Evolutionary conservation across 805 yeast species (phyloP).

Genomic region (Candida oleophila): DNA sequence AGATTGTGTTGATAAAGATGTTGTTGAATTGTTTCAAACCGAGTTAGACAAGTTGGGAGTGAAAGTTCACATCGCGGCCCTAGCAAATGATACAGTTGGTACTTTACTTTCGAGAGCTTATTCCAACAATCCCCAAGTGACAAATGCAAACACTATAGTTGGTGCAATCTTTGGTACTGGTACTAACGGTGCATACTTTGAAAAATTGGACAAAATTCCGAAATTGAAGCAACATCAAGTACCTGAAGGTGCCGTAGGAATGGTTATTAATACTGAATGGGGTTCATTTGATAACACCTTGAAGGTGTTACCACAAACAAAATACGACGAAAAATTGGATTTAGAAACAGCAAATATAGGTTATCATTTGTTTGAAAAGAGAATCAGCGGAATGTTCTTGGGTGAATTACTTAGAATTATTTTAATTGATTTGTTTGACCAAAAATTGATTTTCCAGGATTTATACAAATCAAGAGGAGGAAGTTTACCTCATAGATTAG

Average conservation of each 20-base stretch:
- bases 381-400: constrained; percentile 88
- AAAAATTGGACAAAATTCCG: constrained; percentile 66
- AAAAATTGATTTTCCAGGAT: constrained; percentile 58
- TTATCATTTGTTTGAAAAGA: constrained; percentile 87
- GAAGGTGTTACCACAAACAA: constrained; percentile 70
- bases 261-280: constrained; percentile 97
- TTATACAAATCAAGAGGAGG: constrained; percentile 42
- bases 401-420: constrained; percentile 85
- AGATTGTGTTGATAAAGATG: constrained; percentile 84
- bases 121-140: constrained; percentile 57
- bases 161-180: constrained; percentile 98
- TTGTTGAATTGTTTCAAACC: constrained; percentile 68
- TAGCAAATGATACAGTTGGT: constrained; percentile 96
- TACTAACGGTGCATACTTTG: constrained; percentile 93
- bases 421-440: constrained; percentile 63
- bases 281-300: constrained; percentile 92
- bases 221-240: constrained; percentile 52
- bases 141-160: constrained; percentile 72
- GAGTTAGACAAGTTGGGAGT: constrained; percentile 59
- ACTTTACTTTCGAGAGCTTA: constrained; percentile 88
- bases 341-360: constrained; percentile 76
- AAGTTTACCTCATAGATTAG: constrained; percentile 59
- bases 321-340: constrained; percentile 74
- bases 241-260: constrained; percentile 55
- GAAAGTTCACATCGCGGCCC: constrained; percentile 76